Percentiles rank a stretch among this genome's conserved stretches.
Conservation (phyloP, 768 basidiomycete genomes). For the Hericium erinaceus region DNA sequence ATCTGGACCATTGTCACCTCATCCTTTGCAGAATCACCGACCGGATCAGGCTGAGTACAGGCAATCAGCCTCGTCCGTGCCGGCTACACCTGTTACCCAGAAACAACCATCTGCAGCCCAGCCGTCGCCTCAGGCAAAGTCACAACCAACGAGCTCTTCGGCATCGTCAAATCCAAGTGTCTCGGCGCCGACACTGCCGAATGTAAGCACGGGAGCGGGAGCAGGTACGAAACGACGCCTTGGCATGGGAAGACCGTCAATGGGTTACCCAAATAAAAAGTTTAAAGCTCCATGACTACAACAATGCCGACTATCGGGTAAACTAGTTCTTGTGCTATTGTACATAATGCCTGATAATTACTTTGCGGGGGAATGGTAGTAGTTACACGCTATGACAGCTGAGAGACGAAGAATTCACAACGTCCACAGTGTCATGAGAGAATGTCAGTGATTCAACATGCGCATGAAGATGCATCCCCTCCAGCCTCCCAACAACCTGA, state of each 20-base stretch:
- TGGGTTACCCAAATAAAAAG: conserved; percentile 58
- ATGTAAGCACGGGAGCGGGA: background rate
- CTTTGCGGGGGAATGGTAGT: too few relatives aligned
- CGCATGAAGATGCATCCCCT: too few relatives aligned
- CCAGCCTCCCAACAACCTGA: too few relatives aligned
- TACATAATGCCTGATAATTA: too few relatives aligned
- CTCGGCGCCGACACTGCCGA: background rate
- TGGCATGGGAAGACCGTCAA: conserved; percentile 47
- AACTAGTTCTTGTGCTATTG: too few relatives aligned
- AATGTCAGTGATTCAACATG: too few relatives aligned
- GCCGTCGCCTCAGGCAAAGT: background rate
- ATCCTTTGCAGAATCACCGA: background rate
- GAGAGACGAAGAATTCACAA: too few relatives aligned
- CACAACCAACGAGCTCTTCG: background rate
- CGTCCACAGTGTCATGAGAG: too few relatives aligned
- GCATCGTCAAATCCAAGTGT: background rate
- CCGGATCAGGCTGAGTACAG: background rate
- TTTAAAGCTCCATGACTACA: conserved; percentile 42
- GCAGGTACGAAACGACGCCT: conserved; percentile 39
- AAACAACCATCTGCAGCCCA: background rate
- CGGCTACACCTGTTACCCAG: background rate
- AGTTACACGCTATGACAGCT: too few relatives aligned
- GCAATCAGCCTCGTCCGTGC: background rate
- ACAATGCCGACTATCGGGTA: too few relatives aligned
- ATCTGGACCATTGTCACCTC: background rate